These are phyloP conservation scores for Mucor sp. DNA, from an alignment of 371 early-diverging fungal genomes.

Conservation along the genomic window DNA sequence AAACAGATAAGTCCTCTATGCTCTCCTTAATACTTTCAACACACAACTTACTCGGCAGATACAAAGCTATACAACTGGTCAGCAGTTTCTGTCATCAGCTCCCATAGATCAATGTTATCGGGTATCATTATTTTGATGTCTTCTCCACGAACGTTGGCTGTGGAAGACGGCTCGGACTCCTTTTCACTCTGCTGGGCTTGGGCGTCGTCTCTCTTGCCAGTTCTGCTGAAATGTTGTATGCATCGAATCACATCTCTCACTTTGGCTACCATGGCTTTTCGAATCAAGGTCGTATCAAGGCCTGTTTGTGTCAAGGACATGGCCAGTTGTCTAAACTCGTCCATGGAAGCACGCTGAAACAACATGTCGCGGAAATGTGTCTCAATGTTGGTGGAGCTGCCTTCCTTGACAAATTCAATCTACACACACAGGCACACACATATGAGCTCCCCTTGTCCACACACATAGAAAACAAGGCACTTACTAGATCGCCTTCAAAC, in stretches of 20 bases:
- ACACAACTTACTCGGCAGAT: slow-evolving; percentile 52
- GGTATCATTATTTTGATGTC: slow-evolving; percentile 69
- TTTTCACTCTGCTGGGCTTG: slow-evolving; percentile 13
- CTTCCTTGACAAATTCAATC: slow-evolving; percentile 64
- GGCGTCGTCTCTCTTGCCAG: slow-evolving; percentile 19
- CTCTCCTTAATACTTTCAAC: not conserved
- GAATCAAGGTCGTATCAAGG: slow-evolving; percentile 55
- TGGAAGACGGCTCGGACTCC: slow-evolving; percentile 18
- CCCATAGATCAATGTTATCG: slow-evolving; percentile 71
- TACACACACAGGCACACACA: slow-evolving; percentile 24
- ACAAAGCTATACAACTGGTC: slow-evolving; percentile 82
- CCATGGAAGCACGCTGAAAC: slow-evolving; percentile 77
- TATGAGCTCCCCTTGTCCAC: not conserved
- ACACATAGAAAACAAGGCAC: not conserved
- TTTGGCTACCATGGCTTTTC: slow-evolving; percentile 71
- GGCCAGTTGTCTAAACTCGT: slow-evolving; percentile 66
- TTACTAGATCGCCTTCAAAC: slow-evolving; percentile 60
- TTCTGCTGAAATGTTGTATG: slow-evolving; percentile 54
- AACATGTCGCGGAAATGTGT: slow-evolving; percentile 70
- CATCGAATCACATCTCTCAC: slow-evolving; percentile 68
- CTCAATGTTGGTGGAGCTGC: slow-evolving; percentile 57
- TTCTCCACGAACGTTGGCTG: slow-evolving; percentile 26
- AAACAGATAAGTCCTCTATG: not conserved
- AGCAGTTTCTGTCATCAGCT: slow-evolving; percentile 74
- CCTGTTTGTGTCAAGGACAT: slow-evolving; percentile 44